Base-by-base conservation (phyloP, 2,329 filamentous ascomycete species). In the Ophiosphaerella korrae region DNA sequence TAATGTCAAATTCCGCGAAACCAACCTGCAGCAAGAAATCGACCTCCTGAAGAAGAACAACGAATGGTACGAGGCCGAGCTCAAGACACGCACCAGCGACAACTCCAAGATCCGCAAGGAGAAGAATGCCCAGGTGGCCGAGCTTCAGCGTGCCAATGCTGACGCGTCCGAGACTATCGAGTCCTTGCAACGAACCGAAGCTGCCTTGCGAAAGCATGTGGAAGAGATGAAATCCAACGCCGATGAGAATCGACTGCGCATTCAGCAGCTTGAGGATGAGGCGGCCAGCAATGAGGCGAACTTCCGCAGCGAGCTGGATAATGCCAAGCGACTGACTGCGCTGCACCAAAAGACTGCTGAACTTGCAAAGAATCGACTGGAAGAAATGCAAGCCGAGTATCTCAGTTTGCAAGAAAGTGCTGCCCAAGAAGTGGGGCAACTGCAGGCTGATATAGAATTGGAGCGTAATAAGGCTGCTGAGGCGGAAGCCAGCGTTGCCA, bases 31-130 rank as follows among this genome's bases (percentile, higher is more conserved):
- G 73, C 92, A 97, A 72, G 92, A 97, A 72, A 82, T 97, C 32
- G 91, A 96, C 36, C 81, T 95, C 48, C 85, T 93, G 14, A 92
- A 91, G 71, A 89, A 88, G 66, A 96, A 92, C 77, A 90, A 90
- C 58, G 93, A 97, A 64, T 99, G 92, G 89, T 88, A 94, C 48
- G 91, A 97, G 68, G 86, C 82, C 36, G 94, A 99, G 73, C 82
- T 97, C 18, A 93, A 96, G 78, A 92, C 90, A 0, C 96, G 96
- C 77, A 88, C 84, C 55, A 84, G 87, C 7, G 94, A 99, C 70
- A 86, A 91, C 41, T 84, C 93, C 60, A 96, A 92, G 68, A 93
- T 89, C 74, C 86, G 94, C 57, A 97, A 96, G 70, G 94, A 99
- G 71, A 97, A 97, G 80, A 90, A 90, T 56, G 88, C 91, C 1